phyloP scores from a whole-genome alignment of 306 rosid genomes.

The Carpinus viminea region DNA sequence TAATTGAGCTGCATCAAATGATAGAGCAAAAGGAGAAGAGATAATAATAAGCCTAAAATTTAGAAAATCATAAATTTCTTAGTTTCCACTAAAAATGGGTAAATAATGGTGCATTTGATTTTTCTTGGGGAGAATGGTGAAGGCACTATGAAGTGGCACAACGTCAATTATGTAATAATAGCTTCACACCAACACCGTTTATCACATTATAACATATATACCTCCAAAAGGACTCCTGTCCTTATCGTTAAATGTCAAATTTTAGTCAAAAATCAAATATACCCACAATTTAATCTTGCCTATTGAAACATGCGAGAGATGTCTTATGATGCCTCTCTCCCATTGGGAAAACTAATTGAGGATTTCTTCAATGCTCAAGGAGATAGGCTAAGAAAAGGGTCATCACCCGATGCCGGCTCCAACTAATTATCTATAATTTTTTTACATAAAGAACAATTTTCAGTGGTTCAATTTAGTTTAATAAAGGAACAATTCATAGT shows the following conservation, averaged over 20 bases:
- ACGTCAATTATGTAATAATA: background rate
- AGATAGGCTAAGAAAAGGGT: background rate
- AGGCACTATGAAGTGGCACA: background rate
- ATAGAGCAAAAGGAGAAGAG: conserved; percentile 17
- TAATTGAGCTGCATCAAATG: conserved; percentile 70
- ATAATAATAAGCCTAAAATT: conserved; percentile 5
- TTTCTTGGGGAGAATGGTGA: background rate
- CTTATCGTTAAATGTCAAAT: background rate
- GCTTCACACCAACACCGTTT: background rate
- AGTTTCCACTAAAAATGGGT: background rate
- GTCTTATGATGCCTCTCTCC: background rate
- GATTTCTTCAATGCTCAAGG: background rate
- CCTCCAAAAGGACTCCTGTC: background rate
- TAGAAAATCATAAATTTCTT: conserved; percentile 4
- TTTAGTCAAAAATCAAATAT: background rate
- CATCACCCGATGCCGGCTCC: background rate
- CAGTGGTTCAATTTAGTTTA: background rate
- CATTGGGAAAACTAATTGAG: background rate
- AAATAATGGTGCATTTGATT: background rate
- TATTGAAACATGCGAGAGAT: background rate
- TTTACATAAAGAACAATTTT: background rate
- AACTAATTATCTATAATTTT: background rate
- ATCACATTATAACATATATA: background rate
- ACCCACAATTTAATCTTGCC: background rate
- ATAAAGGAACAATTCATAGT: background rate